Base-by-base conservation (phyloP, 192 early-diverging fungal genomes). In the Podila verticillata region DNA sequence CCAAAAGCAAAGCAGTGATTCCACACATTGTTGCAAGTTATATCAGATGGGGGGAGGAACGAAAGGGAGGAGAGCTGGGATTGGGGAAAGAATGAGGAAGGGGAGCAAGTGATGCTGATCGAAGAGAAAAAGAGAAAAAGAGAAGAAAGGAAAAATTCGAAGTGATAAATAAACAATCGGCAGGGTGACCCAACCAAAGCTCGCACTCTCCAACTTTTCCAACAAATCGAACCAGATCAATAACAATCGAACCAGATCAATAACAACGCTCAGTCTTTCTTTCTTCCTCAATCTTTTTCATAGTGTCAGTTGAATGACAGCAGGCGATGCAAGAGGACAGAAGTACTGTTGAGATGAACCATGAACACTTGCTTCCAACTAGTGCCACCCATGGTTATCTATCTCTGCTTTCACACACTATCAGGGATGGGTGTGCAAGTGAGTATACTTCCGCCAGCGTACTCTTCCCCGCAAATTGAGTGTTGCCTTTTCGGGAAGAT, bases 1-100 rank as follows among this genome's bases (percentile, higher is more conserved):
- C 92, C 49, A 97, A 84, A 70, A 97, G 83, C 59, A 96, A 74
- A 65, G 91, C 96, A 74, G 88, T 87, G 68, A 98, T 95, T 68
- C 96, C 96, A 72, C 96, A 98, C 96, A 98, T 98, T 51, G 49
- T 61, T 54, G n/a, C 15, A 29, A 30, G 31, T 63, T 30, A 36
- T 36, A 47, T 10, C 7, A 54, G n/a, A 35, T 47, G 29, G 26
- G 49, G 22, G 6, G 49, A 22, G n/a, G 49, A 51, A 51, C 17
- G 51, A 54, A n/a, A 54, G 24, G 51, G 51, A 7, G 8, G 1
- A 19, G 51, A n/a, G n/a, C 24, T n/a, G 48, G 19, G 48, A 24
- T n/a, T 19, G 10, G 17, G 22, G 17, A 26, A 5, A 17, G 22
- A 26, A 54, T 54, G 51, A 54, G 22, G 51, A 54, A 54, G 51